phyloP scores from a whole-genome alignment of 2,329 filamentous ascomycete species.

The Elsinoe perseae region DNA sequence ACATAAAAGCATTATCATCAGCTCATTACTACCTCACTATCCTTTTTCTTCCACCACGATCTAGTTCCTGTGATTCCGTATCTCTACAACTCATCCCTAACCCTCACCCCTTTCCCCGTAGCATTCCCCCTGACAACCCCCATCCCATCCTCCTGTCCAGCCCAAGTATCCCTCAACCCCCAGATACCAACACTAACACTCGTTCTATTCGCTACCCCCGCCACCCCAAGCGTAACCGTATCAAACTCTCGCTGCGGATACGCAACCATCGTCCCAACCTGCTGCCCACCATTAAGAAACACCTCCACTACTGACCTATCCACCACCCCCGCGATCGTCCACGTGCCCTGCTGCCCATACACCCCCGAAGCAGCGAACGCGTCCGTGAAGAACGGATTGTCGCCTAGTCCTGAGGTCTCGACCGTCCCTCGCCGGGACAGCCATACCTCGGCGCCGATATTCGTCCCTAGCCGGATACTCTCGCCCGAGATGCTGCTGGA shows the following conservation, averaged over 20 bases:
- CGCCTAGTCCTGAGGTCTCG: conserved; percentile 35
- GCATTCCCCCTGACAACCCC: conserved; percentile 29
- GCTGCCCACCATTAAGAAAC: conserved; percentile 46
- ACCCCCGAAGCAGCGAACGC: conserved; percentile 39
- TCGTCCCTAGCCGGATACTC: conserved; percentile 43
- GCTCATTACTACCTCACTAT: not conserved
- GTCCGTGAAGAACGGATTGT: conserved; percentile 50
- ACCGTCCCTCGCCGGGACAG: conserved; percentile 43
- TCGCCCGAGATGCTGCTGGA: conserved; percentile 44
- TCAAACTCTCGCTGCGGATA: conserved; percentile 42
- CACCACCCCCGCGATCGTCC: conserved; percentile 43
- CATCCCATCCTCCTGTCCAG: conserved; percentile 30
- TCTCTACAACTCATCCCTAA: not conserved
- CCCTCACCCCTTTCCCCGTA: conserved; percentile 19
- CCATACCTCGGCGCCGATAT: conserved; percentile 44
- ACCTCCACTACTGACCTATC: conserved; percentile 50
- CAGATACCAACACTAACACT: conserved; percentile 35
- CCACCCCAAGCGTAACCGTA: conserved; percentile 30
- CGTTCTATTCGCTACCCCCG: conserved; percentile 32
- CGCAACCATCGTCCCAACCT: conserved; percentile 45
- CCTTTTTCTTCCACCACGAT: not conserved
- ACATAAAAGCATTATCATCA: not conserved
- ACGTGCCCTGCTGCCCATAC: conserved; percentile 27
- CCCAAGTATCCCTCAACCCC: conserved; percentile 35
- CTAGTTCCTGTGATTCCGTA: not conserved